Conservation (phyloP, 106 monocot genomes). For the Triglochin maritima region DNA sequence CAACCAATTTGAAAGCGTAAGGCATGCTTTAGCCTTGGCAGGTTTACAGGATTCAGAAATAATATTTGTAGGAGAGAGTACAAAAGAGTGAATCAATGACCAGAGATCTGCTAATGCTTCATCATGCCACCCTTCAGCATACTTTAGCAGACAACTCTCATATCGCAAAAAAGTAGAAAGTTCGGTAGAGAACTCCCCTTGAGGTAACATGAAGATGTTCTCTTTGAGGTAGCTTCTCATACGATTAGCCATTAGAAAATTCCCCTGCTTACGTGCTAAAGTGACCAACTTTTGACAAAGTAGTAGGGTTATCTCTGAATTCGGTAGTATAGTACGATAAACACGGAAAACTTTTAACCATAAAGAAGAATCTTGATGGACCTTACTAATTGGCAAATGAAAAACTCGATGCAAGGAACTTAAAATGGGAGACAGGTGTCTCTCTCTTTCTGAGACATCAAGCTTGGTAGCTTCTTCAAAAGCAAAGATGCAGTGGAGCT, state of each 20-base stretch:
- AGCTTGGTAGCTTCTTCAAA: slow-evolving; percentile 44
- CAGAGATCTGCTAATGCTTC: slow-evolving; percentile 65
- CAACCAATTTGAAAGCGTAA: slow-evolving; percentile 82
- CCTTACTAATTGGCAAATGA: slow-evolving; percentile 43
- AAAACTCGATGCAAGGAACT: slow-evolving; percentile 41
- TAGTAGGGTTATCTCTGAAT: slow-evolving; percentile 43
- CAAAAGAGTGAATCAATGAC: slow-evolving; percentile 35
- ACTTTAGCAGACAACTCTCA: slow-evolving; percentile 58
- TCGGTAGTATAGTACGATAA: slow-evolving; percentile 48
- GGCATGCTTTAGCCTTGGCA: slow-evolving; percentile 79
- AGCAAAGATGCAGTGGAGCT: slow-evolving; percentile 72
- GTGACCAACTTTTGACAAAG: slow-evolving; percentile 53
- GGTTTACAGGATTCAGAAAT: slow-evolving; percentile 15
- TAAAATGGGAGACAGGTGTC: slow-evolving; percentile 17
- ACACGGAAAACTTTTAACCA: slow-evolving; percentile 86
- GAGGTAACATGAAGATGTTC: slow-evolving; percentile 19
- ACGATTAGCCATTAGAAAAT: slow-evolving; percentile 74
- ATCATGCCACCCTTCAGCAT: slow-evolving; percentile 61
- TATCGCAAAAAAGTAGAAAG: slow-evolving; percentile 48
- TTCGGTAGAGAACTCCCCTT: slow-evolving; percentile 24
- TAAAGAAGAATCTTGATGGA: slow-evolving; percentile 72
- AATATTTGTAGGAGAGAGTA: slow-evolving; percentile 29
- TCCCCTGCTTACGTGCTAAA: slow-evolving; percentile 84
- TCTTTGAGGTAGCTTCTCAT: slow-evolving; percentile 51
- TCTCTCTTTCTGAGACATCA: slow-evolving; percentile 13